Evolutionary conservation across 768 basidiomycete species (phyloP), one percentile per base, ranked within the genome.

Genomic region (Ramaria sp.): DNA sequence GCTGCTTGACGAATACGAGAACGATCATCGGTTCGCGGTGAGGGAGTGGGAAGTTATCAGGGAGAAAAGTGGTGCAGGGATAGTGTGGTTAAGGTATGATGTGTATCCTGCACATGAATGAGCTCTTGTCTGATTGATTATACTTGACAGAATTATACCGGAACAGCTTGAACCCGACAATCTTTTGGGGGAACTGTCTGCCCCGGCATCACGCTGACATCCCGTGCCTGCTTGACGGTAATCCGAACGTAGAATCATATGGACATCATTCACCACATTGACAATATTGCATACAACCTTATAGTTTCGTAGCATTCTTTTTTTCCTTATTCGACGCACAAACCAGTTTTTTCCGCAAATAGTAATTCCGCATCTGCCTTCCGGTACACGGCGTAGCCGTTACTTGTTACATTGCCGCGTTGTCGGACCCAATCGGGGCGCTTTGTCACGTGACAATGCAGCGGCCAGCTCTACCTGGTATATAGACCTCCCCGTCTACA

Each of bases 11-110:
- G 46, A 54, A 7, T 19, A 60, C 9, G 47, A 57, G 46, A 46
- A 50, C 27, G 52, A 10, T 30, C 50, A 20, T 17, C 39, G 38
- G 9, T 12, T 43, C 2, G 54, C 30, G 41, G 60, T 53, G 39
- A 46, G 59, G 31, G 57, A 58, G 27, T 64, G 62, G 60, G 61
- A 60, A 39, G 43, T 64, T 30, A 59, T 62, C 17, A 50, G 59
- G n/a, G 63, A 61, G 50, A 58, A 57, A 48, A 60, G 60, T 42
- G 63, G 63, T n/a, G 24, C n/a, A 24, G 62, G 62, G 7, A 59
- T 51, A 39, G 20, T 64, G 6, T 64, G 61, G 61, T 34, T 62
- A 31, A 57, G 47, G 61, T 59, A 19, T 17, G 34, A 9, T 13
- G 50, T 57, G 15, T 10, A 20, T 37, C 47, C 38, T 39, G n/a